These are phyloP conservation scores for Monilinia vaccinii-corymbosi DNA, from an alignment of 2,329 filamentous ascomycete species.

Conservation along the genomic window DNA sequence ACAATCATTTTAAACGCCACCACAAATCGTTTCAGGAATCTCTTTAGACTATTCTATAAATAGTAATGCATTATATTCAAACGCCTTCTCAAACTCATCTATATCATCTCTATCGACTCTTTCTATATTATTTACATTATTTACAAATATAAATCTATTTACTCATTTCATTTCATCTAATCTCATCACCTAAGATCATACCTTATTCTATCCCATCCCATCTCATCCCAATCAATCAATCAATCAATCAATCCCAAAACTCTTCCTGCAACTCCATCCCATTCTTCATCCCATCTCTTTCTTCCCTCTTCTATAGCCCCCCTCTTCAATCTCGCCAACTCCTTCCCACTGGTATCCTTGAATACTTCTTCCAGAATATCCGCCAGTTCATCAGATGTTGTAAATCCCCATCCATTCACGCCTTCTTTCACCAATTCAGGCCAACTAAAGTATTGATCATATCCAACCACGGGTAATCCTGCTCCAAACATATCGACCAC, in stretches of 20 bases:
- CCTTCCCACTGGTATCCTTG: conserved; percentile 35
- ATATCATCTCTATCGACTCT: no score
- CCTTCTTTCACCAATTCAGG: conserved; percentile 82
- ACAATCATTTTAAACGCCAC: no score
- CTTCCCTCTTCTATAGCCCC: conserved; percentile 69
- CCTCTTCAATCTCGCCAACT: conserved; percentile 52
- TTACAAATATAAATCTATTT: no score
- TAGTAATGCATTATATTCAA: no score
- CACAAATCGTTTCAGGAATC: no score
- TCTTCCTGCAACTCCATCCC: conserved; percentile 72
- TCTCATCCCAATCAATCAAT: neutral
- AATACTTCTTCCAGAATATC: conserved; percentile 58
- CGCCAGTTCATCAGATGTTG: conserved; percentile 56
- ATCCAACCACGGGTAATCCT: conserved; percentile 82
- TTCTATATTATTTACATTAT: no score
- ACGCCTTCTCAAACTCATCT: no score
- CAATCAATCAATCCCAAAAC: conserved; percentile 43
- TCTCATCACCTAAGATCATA: no score
- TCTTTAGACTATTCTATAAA: no score
- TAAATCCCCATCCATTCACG: conserved; percentile 79
- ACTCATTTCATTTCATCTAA: no score
- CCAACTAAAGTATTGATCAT: conserved; percentile 80
- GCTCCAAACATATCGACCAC: conserved; percentile 98
- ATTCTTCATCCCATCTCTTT: conserved; percentile 84
- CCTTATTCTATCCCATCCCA: no score